Evolutionary conservation across 192 early-diverging fungal genomes (phyloP).

Genomic region (Backusella westeae): DNA sequence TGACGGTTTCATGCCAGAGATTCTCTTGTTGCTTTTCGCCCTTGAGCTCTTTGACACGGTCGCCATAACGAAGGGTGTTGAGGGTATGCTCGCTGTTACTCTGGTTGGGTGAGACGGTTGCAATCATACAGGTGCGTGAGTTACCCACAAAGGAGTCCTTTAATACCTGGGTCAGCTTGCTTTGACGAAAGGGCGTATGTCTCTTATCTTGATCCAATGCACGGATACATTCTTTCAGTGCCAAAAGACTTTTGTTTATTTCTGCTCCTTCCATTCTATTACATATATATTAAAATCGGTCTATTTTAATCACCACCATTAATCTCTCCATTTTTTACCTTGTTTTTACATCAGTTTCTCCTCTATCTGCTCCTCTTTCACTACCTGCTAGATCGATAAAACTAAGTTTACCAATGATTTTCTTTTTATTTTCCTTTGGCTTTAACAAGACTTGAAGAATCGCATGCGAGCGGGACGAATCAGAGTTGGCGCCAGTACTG

Average conservation of each 20-base stretch:
- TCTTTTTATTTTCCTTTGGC: conserved; percentile 59
- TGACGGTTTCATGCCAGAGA: not conserved
- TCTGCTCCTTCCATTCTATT: conserved; percentile 97
- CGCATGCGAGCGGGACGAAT: conserved; percentile 98
- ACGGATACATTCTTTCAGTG: conserved; percentile 97
- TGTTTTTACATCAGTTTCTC: conserved; percentile 90
- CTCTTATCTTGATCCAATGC: conserved; percentile 93
- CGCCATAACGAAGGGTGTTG: conserved; percentile 97
- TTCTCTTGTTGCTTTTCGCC: conserved; percentile 34
- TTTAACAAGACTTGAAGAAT: conserved; percentile 92
- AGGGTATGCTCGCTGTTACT: conserved; percentile 94
- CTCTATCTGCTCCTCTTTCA: conserved; percentile 96
- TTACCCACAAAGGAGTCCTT: conserved; percentile 99
- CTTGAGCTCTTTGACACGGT: conserved; percentile 56
- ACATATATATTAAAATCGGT: not conserved
- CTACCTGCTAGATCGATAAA: conserved; percentile 99
- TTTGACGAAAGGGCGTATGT: conserved; percentile 97
- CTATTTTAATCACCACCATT: not conserved
- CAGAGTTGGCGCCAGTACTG: conserved; percentile 91
- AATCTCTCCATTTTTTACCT: conserved; percentile 44
- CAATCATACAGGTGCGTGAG: conserved; percentile 98
- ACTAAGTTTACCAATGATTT: conserved; percentile 81
- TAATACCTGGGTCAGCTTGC: conserved; percentile 94
- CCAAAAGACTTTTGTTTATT: conserved; percentile 98
- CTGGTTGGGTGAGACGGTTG: conserved; percentile 95